Evolutionary conservation across 192 early-diverging fungal genomes (phyloP), one percentile per base, ranked within the genome.

Genomic region (Backusella tuberculispora): DNA sequence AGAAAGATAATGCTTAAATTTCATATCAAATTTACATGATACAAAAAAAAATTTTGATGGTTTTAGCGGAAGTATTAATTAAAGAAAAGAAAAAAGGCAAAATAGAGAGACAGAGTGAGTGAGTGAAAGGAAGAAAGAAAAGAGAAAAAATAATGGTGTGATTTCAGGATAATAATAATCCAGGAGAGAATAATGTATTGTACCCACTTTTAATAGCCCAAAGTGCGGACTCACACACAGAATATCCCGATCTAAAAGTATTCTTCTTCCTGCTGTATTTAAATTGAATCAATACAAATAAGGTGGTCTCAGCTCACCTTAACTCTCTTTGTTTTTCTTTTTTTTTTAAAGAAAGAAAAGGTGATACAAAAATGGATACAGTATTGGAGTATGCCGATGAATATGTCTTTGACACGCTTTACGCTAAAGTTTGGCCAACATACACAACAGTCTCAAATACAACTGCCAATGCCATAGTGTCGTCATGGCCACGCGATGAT

Each of bases 311-410:
- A 56, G 50, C 50, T 56, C 24, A 21, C 50, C 12, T 15, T 4
- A 42, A 5, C 7, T 42, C 7, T 42, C 41, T 56, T 21, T 56
- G 19, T 15, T 12, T 56, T 56, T 56, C 47, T 19, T 50, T 50
- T 48, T 50, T 9, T 50, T 56, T 8, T n/a, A n/a, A n/a, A n/a
- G n/a, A n/a, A n/a, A n/a, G n/a, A n/a, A n/a, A 24, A 56, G 50
- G 50, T 56, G 19, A 21, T 56, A 56, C 50, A 56, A 71, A 71
- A 37, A 72, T 94, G 92, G 92, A 94, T 73, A 75, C 85, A 50
- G 81, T 90, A 42, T 84, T 94, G 72, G 83, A 88, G 8, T 77
- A 81, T 34, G 74, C 88, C 48, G 92, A 94, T 85, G 79, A 87
- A 9, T 89, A 85, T 74, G 81, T 91, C 74, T 84, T 91, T 68